Percentiles rank a stretch among this genome's conserved stretches.
Conservation (phyloP, 805 yeast species). For the Candida ulmi region DNA sequence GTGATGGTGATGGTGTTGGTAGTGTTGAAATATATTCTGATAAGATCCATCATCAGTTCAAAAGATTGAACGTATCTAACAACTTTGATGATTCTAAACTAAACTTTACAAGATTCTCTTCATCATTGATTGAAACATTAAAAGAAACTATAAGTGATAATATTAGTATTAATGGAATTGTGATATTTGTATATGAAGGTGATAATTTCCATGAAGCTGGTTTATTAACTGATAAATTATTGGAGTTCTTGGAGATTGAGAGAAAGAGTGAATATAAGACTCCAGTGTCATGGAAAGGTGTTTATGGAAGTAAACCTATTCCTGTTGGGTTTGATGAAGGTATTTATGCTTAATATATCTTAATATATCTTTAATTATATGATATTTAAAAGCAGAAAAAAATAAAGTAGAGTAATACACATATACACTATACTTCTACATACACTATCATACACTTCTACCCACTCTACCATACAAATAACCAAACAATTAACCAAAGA, state of each 20-base stretch:
- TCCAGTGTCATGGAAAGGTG: slow-evolving; percentile 82
- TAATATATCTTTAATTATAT: no score
- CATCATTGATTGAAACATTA: slow-evolving; percentile 3
- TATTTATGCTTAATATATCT: slow-evolving; percentile 54
- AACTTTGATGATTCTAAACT: slow-evolving; percentile 4
- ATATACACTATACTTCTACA: no score
- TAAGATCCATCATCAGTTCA: slow-evolving; percentile 14
- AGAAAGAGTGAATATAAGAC: slow-evolving; percentile 31
- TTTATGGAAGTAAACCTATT: slow-evolving; percentile 68
- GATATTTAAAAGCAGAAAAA: no score
- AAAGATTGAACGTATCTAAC: slow-evolving; percentile 9
- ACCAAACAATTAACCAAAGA: no score
- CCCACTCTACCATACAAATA: no score
- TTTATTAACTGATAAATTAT: slow-evolving; percentile 36
- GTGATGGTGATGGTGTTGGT: slow-evolving; percentile 11
- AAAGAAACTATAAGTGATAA: slow-evolving; percentile 8
- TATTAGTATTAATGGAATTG: slow-evolving; percentile 33
- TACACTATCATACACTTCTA: no score
- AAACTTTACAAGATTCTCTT: slow-evolving; percentile 11
- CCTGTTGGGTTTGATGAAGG: slow-evolving; percentile 76
- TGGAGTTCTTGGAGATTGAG: slow-evolving; percentile 22
- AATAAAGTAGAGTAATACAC: no score
- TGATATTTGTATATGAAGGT: slow-evolving; percentile 78
- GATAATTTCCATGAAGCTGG: slow-evolving; percentile 77
- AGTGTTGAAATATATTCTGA: slow-evolving; percentile 15